Percentiles rank a stretch among this genome's conserved stretches.
Evolutionary conservation across 1,139 yeast genomes (phyloP).

Genomic region (Kurtzmaniella quercitrusa): DNA sequence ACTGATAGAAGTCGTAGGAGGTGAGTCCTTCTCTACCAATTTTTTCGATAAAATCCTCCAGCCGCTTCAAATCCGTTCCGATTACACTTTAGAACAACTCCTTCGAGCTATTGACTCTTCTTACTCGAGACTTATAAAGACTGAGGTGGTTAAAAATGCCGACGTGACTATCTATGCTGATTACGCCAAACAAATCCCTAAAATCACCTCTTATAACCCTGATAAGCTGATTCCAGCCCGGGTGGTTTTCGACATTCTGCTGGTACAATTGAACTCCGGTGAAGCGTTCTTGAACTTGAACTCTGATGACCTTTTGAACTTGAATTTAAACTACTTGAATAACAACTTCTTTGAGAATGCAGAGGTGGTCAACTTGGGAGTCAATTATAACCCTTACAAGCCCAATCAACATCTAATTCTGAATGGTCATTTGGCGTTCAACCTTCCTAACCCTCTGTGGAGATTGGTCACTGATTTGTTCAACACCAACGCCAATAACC

Average conservation of each 20-base stretch:
- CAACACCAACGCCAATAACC: conserved; percentile 37
- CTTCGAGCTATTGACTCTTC: conserved; percentile 22
- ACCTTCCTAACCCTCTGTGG: conserved; percentile 37
- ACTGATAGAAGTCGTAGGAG: conserved; percentile 46
- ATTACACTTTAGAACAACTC: conserved; percentile 43
- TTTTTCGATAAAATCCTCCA: conserved; percentile 43
- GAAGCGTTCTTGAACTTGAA: conserved; percentile 35
- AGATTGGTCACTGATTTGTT: conserved; percentile 33
- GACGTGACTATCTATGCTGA: conserved; percentile 32
- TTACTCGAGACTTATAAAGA: conserved; percentile 28
- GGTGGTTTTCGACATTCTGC: conserved; percentile 31
- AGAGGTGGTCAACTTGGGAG: conserved; percentile 38
- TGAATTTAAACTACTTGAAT: conserved; percentile 37
- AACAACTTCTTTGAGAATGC: conserved; percentile 44
- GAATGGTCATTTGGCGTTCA: conserved; percentile 30
- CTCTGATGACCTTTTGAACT: conserved; percentile 37
- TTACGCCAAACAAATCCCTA: conserved; percentile 24
- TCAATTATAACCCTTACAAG: conserved; percentile 43
- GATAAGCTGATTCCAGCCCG: conserved; percentile 38
- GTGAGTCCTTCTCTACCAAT: conserved; percentile 41
- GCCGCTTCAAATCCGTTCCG: conserved; percentile 42
- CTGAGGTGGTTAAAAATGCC: conserved; percentile 43
- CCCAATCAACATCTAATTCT: conserved; percentile 41
- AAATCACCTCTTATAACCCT: conserved; percentile 23
- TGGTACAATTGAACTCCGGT: conserved; percentile 31